Evolutionary conservation across 257 asterid species (phyloP), one percentile per base, ranked within the genome.

Genomic region (Thymus mandschuricus): DNA sequence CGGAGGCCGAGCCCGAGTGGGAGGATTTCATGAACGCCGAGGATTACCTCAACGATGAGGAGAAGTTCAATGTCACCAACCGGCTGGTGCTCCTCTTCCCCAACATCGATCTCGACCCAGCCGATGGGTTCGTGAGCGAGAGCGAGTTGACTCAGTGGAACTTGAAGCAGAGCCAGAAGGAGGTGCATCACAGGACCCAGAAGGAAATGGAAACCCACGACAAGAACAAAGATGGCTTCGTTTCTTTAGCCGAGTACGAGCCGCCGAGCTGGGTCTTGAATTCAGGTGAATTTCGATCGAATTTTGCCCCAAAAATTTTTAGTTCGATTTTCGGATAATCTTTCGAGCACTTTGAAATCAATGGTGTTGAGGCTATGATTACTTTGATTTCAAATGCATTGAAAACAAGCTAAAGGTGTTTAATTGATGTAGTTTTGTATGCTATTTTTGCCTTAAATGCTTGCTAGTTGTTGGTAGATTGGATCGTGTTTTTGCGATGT

Each of bases 151-250:
- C 82, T 45, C 77, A 60, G 67, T 94, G 99, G 99, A 85, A 88
- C 84, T 62, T 84, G 84, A 78, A 76, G 83, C 97, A 86, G 90
- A 81, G 87, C 69, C 78, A 76, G 82, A 89, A 58, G 67, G 97
- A 94, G 75, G 91, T 91, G 63, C 50, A 89, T 84, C 99, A 94
- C 79, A 75, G 97, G 84, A 81, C 97, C n/a, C 66, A 73, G 75
- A 89, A 96, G 86, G 99, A 94, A 70, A 76, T 91, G 88, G 97
- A 86, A 75, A 71, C 82, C 80, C 97, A 91, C 79, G 99, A 94
- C 69, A 91, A 82, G 71, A 86, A 91, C 68, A 91, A 86, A 66
- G 99, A 94, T 85, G 99, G 95, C 1, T 77, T 85, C 68, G 87
- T 94, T 66, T 88, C 97, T 9, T 88, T 82, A 35, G 46, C 84